Conservation (phyloP, 768 basidiomycete genomes). For the Mrakia gelida region DNA sequence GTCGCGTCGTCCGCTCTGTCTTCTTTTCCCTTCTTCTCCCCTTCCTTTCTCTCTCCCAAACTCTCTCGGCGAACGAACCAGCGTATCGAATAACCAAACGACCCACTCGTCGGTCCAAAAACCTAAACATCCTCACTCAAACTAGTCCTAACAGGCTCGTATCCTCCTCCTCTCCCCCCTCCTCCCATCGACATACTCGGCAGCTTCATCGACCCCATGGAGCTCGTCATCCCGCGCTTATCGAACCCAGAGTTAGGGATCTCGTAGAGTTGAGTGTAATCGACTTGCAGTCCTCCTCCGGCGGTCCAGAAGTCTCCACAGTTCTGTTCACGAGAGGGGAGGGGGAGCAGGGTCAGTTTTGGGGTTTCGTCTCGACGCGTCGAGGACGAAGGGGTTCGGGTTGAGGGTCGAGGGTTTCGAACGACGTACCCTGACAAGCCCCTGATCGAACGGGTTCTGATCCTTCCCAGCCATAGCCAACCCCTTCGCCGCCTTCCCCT, state of each 20-base stretch:
- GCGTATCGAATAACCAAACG: too few relatives aligned
- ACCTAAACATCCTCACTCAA: too few relatives aligned
- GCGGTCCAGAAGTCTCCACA: conserved; percentile 86
- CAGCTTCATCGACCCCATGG: conserved; percentile 4
- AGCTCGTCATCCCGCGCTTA: not conserved
- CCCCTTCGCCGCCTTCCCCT: conserved; percentile 80
- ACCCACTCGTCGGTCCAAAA: not conserved
- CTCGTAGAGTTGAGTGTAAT: conserved; percentile 85
- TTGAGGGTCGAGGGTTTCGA: not conserved
- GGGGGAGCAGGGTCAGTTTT: not conserved
- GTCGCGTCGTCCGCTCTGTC: too few relatives aligned
- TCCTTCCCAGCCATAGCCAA: conserved; percentile 70
- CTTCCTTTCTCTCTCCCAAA: too few relatives aligned
- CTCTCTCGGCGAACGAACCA: too few relatives aligned
- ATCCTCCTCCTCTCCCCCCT: not conserved
- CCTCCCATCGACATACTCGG: not conserved
- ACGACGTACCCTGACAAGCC: conserved; percentile 49
- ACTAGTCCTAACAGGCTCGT: not conserved
- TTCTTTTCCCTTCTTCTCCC: too few relatives aligned
- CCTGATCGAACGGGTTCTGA: conserved; percentile 87
- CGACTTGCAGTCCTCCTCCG: conserved; percentile 77
- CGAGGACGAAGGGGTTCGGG: not conserved
- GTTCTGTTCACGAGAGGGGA: conserved; percentile 36
- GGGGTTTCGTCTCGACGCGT: not conserved
- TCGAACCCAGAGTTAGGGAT: conserved; percentile 54